These are phyloP conservation scores for Dryadomyces quercivorus DNA, from an alignment of 2,329 filamentous ascomycete species.

Conservation along the genomic window DNA sequence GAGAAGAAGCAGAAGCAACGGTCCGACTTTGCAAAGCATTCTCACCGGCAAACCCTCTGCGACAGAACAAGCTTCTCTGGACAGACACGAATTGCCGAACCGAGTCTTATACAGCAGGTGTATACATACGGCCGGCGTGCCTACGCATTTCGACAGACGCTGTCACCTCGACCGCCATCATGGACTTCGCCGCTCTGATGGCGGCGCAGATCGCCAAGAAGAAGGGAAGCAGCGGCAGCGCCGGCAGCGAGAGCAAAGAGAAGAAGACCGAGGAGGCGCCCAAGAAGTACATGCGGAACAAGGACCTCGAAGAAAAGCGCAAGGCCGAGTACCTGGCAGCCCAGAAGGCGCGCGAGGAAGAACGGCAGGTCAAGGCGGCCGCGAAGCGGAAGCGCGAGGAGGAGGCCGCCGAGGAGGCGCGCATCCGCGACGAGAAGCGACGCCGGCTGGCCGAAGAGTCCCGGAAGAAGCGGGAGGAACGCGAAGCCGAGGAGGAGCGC, in stretches of 20 bases:
- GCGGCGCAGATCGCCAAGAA: slow-evolving; percentile 81
- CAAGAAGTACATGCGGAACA: slow-evolving; percentile 75
- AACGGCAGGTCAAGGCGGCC: slow-evolving; percentile 55
- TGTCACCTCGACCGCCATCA: slow-evolving; percentile 24
- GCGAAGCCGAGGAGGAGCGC: slow-evolving; percentile 62
- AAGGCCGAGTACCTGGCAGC: slow-evolving; percentile 70
- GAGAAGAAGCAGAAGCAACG: no score
- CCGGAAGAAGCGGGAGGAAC: slow-evolving; percentile 53
- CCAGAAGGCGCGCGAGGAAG: slow-evolving; percentile 60
- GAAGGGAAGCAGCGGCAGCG: slow-evolving; percentile 32
- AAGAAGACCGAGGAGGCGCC: slow-evolving; percentile 17
- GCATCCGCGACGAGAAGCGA: slow-evolving; percentile 69
- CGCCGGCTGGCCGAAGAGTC: slow-evolving; percentile 72
- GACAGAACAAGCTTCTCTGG: no score
- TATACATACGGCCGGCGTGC: no score
- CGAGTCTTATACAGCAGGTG: background rate
- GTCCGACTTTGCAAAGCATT: no score
- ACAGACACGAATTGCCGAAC: background rate
- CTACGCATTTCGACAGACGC: background rate
- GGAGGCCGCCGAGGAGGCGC: slow-evolving; percentile 60
- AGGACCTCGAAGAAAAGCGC: slow-evolving; percentile 75
- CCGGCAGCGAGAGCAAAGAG: background rate
- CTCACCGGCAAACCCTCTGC: no score
- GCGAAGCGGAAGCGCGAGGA: slow-evolving; percentile 87
- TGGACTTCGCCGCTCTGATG: slow-evolving; percentile 96